phyloP scores from a whole-genome alignment of 768 basidiomycete species.

The Porpolomopsis calyptriformis region DNA sequence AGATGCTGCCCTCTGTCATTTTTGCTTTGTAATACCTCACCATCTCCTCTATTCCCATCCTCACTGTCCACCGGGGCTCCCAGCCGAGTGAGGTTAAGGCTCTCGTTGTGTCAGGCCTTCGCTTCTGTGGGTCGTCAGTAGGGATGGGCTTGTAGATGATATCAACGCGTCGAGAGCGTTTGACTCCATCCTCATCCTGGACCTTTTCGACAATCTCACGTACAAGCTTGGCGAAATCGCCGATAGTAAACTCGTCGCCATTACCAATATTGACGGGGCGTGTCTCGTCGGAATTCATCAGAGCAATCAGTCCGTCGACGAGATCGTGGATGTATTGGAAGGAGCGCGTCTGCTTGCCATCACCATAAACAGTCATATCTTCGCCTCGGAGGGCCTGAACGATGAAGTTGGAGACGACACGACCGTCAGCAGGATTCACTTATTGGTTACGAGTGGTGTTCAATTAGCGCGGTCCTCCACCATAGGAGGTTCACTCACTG shows the following conservation, averaged over 20 bases:
- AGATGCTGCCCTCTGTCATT: constrained; percentile 76
- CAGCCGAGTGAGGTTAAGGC: constrained; percentile 78
- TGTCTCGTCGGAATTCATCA: constrained; percentile 92
- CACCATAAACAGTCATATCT: constrained; percentile 95
- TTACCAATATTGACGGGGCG: constrained; percentile 97
- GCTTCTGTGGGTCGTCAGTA: constrained; percentile 88
- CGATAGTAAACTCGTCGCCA: constrained; percentile 90
- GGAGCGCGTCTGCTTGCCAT: constrained; percentile 86
- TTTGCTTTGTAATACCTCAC: constrained; percentile 86
- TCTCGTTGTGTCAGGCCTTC: constrained; percentile 85
- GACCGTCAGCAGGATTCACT: constrained; percentile 97
- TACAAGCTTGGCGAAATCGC: constrained; percentile 87
- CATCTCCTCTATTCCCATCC: constrained; percentile 93
- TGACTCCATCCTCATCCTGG: constrained; percentile 68
- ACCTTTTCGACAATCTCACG: constrained; percentile 90
- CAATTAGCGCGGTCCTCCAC: constrained; percentile 17
- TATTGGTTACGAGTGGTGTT: constrained; percentile 6
- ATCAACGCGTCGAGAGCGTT: constrained; percentile 40
- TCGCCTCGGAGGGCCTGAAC: constrained; percentile 94
- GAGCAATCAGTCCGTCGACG: constrained; percentile 80
- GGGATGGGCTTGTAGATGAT: constrained; percentile 78
- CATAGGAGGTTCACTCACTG: constrained; percentile 35
- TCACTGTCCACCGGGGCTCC: constrained; percentile 90
- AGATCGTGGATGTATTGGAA: constrained; percentile 99
- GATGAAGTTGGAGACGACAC: constrained; percentile 98